Percentiles rank a stretch among this genome's conserved stretches.
Evolutionary conservation across 257 asterid genomes (phyloP).

Genomic region (Plectranthus barbatus): DNA sequence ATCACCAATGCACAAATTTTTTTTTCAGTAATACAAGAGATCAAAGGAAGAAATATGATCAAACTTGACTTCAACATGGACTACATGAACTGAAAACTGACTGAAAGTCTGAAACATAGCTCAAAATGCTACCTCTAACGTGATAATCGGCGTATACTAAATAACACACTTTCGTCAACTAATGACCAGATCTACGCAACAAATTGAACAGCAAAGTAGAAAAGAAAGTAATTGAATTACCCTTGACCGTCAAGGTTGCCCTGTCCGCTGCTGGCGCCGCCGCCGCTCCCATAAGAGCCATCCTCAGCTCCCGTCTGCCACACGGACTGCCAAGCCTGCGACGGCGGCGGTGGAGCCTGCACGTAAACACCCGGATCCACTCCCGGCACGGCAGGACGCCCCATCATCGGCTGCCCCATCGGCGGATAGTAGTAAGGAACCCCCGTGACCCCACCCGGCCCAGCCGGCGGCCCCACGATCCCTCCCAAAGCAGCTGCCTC

Average conservation of each 20-base stretch:
- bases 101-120: too few relatives aligned
- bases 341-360: constrained; percentile 51
- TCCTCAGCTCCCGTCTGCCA: constrained; percentile 65
- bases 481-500: constrained; percentile 49
- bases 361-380: constrained; percentile 59
- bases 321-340: constrained; percentile 84
- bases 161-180: too few relatives aligned
- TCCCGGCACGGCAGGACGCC: constrained; percentile 56
- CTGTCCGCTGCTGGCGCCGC: constrained; percentile 44
- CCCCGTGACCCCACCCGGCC: constrained; percentile 65
- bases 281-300: constrained; percentile 49
- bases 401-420: constrained; percentile 79
- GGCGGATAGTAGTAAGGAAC: constrained; percentile 78
- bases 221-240: constrained; percentile 20
- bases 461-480: constrained; percentile 30
- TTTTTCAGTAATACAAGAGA: too few relatives aligned
- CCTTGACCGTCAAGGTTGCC: constrained; percentile 66
- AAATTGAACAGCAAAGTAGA: not conserved
- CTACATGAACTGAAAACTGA: too few relatives aligned
- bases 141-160: too few relatives aligned
- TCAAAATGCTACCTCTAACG: too few relatives aligned
- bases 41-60: too few relatives aligned
- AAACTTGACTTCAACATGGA: too few relatives aligned
- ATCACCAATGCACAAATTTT: not conserved
- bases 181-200: constrained; percentile 13